Conservation (phyloP, 1,284 basidiomycete species). For the Leucocoprinus gongylophorus region DNA sequence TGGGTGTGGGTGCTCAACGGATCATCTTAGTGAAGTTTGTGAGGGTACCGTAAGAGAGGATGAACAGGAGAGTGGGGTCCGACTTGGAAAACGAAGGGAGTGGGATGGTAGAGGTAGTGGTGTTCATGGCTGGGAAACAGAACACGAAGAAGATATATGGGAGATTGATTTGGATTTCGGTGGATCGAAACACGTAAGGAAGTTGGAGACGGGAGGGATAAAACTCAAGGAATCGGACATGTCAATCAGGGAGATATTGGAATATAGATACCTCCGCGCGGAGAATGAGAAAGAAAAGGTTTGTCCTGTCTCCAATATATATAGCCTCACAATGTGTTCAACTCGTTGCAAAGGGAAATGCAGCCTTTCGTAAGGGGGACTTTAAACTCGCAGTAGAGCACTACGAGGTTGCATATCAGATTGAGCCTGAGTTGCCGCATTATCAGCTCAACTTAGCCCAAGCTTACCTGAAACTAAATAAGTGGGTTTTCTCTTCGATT, state of each 20-base stretch:
- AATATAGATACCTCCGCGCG: slow-evolving; percentile 59
- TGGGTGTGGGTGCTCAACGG: slow-evolving; percentile 68
- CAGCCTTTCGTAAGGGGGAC: slow-evolving; percentile 53
- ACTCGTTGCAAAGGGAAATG: slow-evolving; percentile 48
- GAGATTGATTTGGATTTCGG: slow-evolving; percentile 59
- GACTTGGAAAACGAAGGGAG: slow-evolving; percentile 56
- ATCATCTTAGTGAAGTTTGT: slow-evolving; percentile 66
- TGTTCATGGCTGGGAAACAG: slow-evolving; percentile 59
- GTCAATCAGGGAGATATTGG: slow-evolving; percentile 64
- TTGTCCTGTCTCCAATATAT: slow-evolving; percentile 11
- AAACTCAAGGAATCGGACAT: slow-evolving; percentile 51
- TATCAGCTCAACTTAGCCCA: slow-evolving; percentile 68
- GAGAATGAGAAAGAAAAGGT: slow-evolving; percentile 64
- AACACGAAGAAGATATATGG: slow-evolving; percentile 68
- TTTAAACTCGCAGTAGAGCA: slow-evolving; percentile 46
- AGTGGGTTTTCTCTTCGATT: slow-evolving; percentile 34
- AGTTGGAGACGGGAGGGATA: slow-evolving; percentile 17
- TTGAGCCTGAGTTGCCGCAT: slow-evolving; percentile 63
- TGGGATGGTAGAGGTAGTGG: slow-evolving; percentile 68
- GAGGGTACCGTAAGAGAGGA: slow-evolving; percentile 62
- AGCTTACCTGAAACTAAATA: slow-evolving; percentile 55
- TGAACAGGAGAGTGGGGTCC: slow-evolving; percentile 45
- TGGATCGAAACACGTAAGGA: slow-evolving; percentile 13
- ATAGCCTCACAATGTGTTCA: not conserved
- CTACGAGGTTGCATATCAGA: slow-evolving; percentile 50